Conservation (phyloP, 345 rosid species). For the Arabidopsis arenosa region DNA sequence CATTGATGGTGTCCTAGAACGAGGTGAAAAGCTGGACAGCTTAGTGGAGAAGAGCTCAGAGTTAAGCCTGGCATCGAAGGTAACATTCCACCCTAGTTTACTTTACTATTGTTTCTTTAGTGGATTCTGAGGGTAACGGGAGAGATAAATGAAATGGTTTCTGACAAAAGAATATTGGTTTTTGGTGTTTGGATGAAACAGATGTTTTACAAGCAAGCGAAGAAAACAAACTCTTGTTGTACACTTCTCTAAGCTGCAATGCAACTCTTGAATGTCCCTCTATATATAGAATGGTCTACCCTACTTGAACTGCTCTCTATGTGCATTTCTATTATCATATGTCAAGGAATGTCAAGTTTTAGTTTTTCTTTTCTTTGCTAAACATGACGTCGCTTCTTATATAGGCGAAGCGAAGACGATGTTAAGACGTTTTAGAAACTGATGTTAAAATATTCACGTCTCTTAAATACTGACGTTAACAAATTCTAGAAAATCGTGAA, state of each 20-base stretch:
- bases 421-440: no score
- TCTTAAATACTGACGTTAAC: no score
- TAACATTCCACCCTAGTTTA: slow-evolving; percentile 27
- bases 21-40: slow-evolving; percentile 97
- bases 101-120: not conserved
- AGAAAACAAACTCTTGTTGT: slow-evolving; percentile 94
- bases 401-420: no score
- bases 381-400: no score
- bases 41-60: slow-evolving; percentile 98
- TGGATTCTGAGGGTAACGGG: no score
- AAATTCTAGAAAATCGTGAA: no score
- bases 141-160: not conserved
- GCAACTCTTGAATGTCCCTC: slow-evolving; percentile 9
- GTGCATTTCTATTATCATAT: not conserved
- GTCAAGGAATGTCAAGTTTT: not conserved
- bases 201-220: slow-evolving; percentile 99
- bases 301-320: not conserved
- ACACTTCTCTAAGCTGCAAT: slow-evolving; percentile 65
- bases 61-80: slow-evolving; percentile 96
- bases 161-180: not conserved
- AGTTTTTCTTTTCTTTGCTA: no score
- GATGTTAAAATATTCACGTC: no score
- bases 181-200: slow-evolving; percentile 51
- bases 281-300: not conserved
- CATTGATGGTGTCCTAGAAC: slow-evolving; percentile 94